A percentile compares a stretch with the other conserved stretches of the same genome.
Conservation (phyloP, 345 rosid genomes). For the Citrus mangshanensis region DNA sequence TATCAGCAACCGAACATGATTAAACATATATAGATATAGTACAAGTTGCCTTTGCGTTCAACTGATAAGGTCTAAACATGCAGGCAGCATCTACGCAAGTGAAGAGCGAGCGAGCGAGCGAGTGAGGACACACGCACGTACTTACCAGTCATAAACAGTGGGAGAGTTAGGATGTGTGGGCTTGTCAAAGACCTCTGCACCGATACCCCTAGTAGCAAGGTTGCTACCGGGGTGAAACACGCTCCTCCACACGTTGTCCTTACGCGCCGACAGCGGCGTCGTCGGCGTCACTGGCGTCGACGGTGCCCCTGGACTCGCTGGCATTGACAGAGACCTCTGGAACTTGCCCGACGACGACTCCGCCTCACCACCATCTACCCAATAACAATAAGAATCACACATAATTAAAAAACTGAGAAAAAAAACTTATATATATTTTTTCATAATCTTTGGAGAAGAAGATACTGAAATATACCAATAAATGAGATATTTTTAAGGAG, state of each 20-base stretch:
- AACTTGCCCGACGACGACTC: constrained; percentile 38
- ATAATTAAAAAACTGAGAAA: background rate
- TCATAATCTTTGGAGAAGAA: too few species aligned
- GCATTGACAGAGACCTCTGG: constrained; percentile 62
- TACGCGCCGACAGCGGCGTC: constrained; percentile 55
- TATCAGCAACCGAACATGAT: constrained; percentile 1
- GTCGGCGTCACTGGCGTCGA: constrained; percentile 63
- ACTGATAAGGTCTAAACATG: too few species aligned
- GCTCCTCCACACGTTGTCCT: constrained; percentile 96
- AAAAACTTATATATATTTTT: too few species aligned
- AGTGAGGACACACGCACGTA: background rate
- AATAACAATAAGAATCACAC: background rate
- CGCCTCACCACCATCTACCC: constrained; percentile 32
- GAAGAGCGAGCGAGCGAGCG: background rate
- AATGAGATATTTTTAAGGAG: too few species aligned
- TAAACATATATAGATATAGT: too few species aligned
- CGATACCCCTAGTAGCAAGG: constrained; percentile 68
- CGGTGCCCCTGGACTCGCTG: constrained; percentile 59
- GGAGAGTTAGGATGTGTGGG: constrained; percentile 82
- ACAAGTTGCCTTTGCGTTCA: too few species aligned
- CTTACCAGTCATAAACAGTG: constrained; percentile 89
- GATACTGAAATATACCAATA: too few species aligned
- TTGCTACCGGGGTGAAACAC: constrained; percentile 96
- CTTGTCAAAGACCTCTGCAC: constrained; percentile 66
- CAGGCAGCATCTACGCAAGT: background rate